Conservation (phyloP, 345 rosid genomes). For the Luvunga scandens region DNA sequence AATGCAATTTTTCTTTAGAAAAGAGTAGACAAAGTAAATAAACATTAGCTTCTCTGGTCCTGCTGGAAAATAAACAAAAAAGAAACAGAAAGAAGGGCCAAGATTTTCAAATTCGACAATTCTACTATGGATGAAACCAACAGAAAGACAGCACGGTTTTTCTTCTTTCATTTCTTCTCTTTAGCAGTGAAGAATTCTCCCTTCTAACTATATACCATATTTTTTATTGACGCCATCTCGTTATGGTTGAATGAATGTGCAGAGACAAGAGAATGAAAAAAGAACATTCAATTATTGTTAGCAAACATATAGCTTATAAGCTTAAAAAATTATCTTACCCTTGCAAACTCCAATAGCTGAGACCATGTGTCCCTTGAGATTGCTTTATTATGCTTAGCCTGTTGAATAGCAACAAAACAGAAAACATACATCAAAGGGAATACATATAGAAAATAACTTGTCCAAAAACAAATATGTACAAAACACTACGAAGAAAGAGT, state of each 20-base stretch:
- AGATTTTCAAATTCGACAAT: not conserved
- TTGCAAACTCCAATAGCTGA: conserved; percentile 84
- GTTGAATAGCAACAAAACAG: conserved; percentile 24
- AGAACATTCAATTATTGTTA: not conserved
- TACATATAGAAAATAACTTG: not conserved
- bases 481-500: not conserved
- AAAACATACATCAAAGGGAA: not conserved
- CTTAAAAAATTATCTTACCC: conserved; percentile 49
- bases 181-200: not conserved
- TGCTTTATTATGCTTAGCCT: conserved; percentile 97
- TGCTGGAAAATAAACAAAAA: not conserved
- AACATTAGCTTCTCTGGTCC: not conserved
- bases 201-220: not conserved
- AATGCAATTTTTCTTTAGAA: not conserved
- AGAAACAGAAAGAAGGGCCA: not conserved
- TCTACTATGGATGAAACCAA: not conserved
- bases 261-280: not conserved
- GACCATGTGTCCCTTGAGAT: conserved; percentile 97
- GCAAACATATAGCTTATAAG: not conserved
- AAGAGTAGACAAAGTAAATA: no score
- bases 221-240: not conserved
- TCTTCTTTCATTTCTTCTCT: not conserved
- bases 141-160: not conserved
- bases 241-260: not conserved
- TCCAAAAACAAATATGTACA: not conserved